Percentiles rank a stretch among this genome's conserved stretches.
These are phyloP conservation scores for Escovopsis weberi DNA, from an alignment of 2,329 filamentous ascomycete genomes.

Conservation along the genomic window DNA sequence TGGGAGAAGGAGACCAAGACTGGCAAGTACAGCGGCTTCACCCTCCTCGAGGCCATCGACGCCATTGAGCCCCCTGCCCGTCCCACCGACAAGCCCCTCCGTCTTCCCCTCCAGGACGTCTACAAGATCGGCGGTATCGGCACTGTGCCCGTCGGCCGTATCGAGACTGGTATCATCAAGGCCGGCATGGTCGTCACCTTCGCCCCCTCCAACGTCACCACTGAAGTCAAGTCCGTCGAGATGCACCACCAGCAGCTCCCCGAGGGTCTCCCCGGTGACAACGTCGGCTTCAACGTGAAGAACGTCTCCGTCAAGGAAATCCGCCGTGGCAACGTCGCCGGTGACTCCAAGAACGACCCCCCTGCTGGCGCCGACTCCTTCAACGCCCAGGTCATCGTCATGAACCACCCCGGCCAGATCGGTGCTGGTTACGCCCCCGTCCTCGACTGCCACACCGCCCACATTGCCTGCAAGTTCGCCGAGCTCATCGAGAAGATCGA, in stretches of 20 bases:
- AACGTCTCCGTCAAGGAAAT: constrained; percentile 99
- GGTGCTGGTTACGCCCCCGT: constrained; percentile 98
- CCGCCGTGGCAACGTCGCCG: constrained; percentile 98
- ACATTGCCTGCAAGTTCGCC: constrained; percentile 99
- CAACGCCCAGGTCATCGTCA: constrained; percentile 99
- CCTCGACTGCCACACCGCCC: constrained; percentile 99
- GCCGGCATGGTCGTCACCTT: constrained; percentile 92
- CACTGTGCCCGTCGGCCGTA: constrained; percentile 99
- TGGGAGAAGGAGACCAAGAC: constrained; percentile 96
- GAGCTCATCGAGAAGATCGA: constrained; percentile 99
- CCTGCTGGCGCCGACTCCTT: constrained; percentile 79
- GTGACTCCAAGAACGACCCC: constrained; percentile 99
- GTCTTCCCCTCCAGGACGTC: constrained; percentile 99
- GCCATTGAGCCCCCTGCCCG: constrained; percentile 83
- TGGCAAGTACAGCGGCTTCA: constrained; percentile 83
- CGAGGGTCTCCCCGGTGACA: constrained; percentile 96
- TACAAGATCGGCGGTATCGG: constrained; percentile 99
- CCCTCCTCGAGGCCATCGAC: constrained; percentile 97
- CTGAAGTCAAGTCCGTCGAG: constrained; percentile 99
- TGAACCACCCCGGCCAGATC: constrained; percentile 99
- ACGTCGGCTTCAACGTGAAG: constrained; percentile 99
- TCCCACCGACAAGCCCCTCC: constrained; percentile 97
- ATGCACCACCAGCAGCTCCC: constrained; percentile 99
- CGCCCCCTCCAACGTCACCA: constrained; percentile 96
- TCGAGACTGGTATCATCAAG: constrained; percentile 97